Evolutionary conservation across 352 stramenopile genomes (phyloP), one percentile per base, ranked within the genome.

Genomic region (Globisporangium cederbergense): DNA sequence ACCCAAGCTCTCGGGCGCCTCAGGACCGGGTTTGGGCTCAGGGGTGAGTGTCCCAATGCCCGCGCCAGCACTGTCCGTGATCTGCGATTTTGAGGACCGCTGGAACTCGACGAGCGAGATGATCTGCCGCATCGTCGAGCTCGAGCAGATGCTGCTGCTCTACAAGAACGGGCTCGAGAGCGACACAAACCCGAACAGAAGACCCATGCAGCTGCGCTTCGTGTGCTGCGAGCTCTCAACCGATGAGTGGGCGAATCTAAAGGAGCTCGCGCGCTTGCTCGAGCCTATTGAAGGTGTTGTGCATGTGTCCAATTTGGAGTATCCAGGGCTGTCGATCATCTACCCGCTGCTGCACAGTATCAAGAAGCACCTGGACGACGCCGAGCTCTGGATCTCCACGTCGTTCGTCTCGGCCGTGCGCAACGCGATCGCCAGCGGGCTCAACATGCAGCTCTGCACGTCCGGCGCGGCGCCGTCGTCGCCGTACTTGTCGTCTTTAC

Each of bases 41-140:
- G 25, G 10, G 47, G 49, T 32, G 32, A 3, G 22, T 18, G 43
- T 28, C 1, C 42, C 43, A 20, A 13, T 70, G 4, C 62, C 69
- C 0, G 30, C 67, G 14, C 73, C 70, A 9, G 65, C 76, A 6
- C 71, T 91, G 3, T 87, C 83, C 4, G 79, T 92, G n/a, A 88
- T 91, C 46, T 93, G 84, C 34, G 81, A 93, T 63, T 85, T 89
- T 66, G 84, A 89, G 36, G 74, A 87, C 49, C 79, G 77, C 1
- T 92, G 83, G 83, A 92, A 90, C 58, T 90, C 83, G 49, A 90
- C 79, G 7, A 86, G 77, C 2, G 76, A 89, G 58, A 92, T 92
- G 83, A 89, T 92, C 57, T 88, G 79, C 64, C 76, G 83, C 20
- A 90, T 92, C 58, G 83, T 92, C 13, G 76, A 92, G 66, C 60